Evolutionary conservation across 1,139 yeast genomes (phyloP).

Genomic region (Wickerhamomyces sp.): DNA sequence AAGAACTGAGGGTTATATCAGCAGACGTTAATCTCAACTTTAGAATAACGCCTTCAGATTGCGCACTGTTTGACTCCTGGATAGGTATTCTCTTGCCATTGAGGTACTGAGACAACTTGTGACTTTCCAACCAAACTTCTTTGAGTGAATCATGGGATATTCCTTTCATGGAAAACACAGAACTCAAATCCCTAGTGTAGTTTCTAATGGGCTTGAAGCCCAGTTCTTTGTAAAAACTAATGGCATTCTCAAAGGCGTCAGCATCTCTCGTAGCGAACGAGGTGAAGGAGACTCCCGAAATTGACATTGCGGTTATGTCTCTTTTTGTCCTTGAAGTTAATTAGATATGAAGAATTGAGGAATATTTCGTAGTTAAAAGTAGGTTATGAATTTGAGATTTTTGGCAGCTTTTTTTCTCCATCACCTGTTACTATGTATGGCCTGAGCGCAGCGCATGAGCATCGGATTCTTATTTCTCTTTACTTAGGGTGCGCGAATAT

Average conservation of each 20-base stretch:
- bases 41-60: constrained; percentile 52
- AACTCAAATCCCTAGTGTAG: constrained; percentile 45
- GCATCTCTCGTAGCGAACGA: constrained; percentile 56
- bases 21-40: constrained; percentile 52
- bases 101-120: constrained; percentile 51
- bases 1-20: constrained; percentile 24
- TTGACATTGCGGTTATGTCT: constrained; percentile 12
- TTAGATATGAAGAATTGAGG: no score
- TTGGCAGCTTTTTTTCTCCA: background rate
- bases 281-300: constrained; percentile 41
- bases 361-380: no score
- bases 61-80: constrained; percentile 43
- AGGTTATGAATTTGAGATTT: no score
- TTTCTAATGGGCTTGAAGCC: constrained; percentile 57
- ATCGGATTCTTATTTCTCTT: no score
- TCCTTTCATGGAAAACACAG: constrained; percentile 38
- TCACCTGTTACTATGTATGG: background rate
- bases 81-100: constrained; percentile 49
- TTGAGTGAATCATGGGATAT: constrained; percentile 58
- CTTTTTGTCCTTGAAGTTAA: background rate
- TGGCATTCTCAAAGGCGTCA: constrained; percentile 39
- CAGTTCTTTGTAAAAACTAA: constrained; percentile 47
- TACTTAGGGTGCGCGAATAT: no score
- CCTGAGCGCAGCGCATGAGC: background rate
- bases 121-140: constrained; percentile 69